Evolutionary conservation across 208 protist genomes (phyloP), one percentile per base, ranked within the genome.

Genomic region (Acanthamoeba polyphaga): DNA sequence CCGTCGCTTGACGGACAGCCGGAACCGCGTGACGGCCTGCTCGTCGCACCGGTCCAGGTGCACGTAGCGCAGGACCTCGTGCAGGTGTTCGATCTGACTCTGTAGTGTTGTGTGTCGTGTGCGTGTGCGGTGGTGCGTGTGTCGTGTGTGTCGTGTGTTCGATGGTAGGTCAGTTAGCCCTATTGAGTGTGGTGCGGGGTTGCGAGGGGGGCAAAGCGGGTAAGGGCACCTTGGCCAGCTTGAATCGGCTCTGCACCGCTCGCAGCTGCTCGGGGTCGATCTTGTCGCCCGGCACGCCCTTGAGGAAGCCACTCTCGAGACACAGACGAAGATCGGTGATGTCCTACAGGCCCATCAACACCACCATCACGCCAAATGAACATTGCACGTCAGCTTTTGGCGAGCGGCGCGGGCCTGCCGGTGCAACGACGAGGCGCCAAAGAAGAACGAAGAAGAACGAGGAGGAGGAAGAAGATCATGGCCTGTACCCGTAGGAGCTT

Each of bases 71-170:
- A 80, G 34, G 13, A 80, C 70, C 38, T 80, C 70, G 38, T 80
- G 70, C 70, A 80, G 22, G 22, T 80, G 70, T 80, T 80, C 70
- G 19, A 80, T 80, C 34, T 80, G 70, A 24, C 38, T 80, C 70
- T 80, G 70, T 76, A 9, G 38, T 38, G 38, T 38, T 38, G 27
- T 43, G 27, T n/a, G 9, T 24, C 32, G 12, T 6, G 19, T 70
- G 15, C 19, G n/a, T 29, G 19, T 70, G 62, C 19, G 19, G 15
- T 68, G 24, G 24, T 24, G 62, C 15, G 62, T n/a, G 62, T n/a
- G n/a, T n/a, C n/a, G n/a, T n/a, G n/a, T n/a, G 38, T 38, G 38
- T 38, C 38, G 38, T 38, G 38, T 38, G 38, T 38, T 55, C 51
- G 15, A 17, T 55, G 12, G 0, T 55, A 10, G 51, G 12, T 55